These are phyloP conservation scores for Serendipita vermifera DNA, from an alignment of 768 basidiomycete species.

Conservation along the genomic window DNA sequence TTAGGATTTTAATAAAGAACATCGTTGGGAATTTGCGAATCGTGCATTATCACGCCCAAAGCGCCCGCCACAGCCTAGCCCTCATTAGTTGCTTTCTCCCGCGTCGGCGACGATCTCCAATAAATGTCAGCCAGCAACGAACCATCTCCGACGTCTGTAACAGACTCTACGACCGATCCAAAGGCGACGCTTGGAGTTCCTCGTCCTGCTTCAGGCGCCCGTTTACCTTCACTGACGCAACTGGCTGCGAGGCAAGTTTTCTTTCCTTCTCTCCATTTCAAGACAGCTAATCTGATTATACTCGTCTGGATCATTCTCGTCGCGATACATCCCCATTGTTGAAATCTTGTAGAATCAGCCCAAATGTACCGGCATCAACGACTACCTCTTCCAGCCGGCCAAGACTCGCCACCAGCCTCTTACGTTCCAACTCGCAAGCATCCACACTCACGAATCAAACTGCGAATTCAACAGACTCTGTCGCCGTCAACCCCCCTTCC, in stretches of 20 bases:
- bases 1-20: too few relatives aligned
- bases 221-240: slow-evolving; percentile 11
- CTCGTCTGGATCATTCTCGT: too few relatives aligned
- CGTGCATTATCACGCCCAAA: too few relatives aligned
- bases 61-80: too few relatives aligned
- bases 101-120: neutral
- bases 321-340: too few relatives aligned
- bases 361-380: slow-evolving; percentile 4
- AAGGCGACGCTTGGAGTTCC: neutral
- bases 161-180: neutral
- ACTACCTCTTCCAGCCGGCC: slow-evolving; percentile 8
- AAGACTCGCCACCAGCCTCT: slow-evolving; percentile 9
- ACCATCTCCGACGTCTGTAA: neutral
- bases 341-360: neutral
- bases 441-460: slow-evolving; percentile 33
- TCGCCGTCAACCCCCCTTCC: slow-evolving; percentile 49
- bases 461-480: slow-evolving; percentile 41
- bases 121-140: neutral
- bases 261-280: too few relatives aligned
- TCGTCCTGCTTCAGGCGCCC: slow-evolving; percentile 8
- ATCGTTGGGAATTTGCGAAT: too few relatives aligned
- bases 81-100: neutral
- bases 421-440: slow-evolving; percentile 9
- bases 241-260: slow-evolving; percentile 11
- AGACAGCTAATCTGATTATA: too few relatives aligned